A percentile compares a stretch with the other conserved stretches of the same genome.
Conservation (phyloP, 495 filamentous ascomycete genomes). For the Tuber borchii region DNA sequence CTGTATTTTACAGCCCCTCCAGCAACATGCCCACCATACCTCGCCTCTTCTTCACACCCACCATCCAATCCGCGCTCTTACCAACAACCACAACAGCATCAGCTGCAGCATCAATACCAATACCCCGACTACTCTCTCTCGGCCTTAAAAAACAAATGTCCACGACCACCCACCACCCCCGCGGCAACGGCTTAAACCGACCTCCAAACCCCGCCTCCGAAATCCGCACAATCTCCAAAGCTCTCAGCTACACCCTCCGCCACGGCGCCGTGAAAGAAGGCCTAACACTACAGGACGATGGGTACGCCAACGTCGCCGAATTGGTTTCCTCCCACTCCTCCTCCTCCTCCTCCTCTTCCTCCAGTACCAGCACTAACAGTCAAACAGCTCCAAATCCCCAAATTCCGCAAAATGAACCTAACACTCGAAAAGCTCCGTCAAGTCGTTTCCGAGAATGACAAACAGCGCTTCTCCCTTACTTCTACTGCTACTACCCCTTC, state of each 20-base stretch:
- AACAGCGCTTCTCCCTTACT: constrained; percentile 77
- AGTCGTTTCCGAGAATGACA: constrained; percentile 72
- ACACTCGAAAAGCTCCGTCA: constrained; percentile 65
- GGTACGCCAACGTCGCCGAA: constrained; percentile 69
- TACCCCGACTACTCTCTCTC: neutral
- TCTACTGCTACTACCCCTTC: constrained; percentile 43
- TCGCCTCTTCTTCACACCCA: neutral
- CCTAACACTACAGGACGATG: constrained; percentile 65
- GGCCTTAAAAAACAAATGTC: neutral
- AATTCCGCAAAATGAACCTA: constrained; percentile 60
- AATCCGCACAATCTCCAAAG: constrained; percentile 68
- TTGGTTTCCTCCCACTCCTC: constrained; percentile 52
- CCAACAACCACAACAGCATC: neutral
- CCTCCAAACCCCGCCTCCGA: constrained; percentile 33
- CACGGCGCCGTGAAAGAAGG: constrained; percentile 78
- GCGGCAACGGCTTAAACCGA: neutral
- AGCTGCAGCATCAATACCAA: neutral
- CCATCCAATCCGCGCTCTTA: neutral
- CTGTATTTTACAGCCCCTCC: neutral
- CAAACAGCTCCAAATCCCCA: constrained; percentile 60
- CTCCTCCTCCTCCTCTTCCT: neutral
- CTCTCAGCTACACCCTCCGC: constrained; percentile 68
- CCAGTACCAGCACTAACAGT: neutral
- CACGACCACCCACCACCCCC: neutral
- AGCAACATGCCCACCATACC: neutral